These are phyloP conservation scores for Amylostereum chailletii DNA, from an alignment of 1,284 basidiomycete genomes.

Conservation along the genomic window DNA sequence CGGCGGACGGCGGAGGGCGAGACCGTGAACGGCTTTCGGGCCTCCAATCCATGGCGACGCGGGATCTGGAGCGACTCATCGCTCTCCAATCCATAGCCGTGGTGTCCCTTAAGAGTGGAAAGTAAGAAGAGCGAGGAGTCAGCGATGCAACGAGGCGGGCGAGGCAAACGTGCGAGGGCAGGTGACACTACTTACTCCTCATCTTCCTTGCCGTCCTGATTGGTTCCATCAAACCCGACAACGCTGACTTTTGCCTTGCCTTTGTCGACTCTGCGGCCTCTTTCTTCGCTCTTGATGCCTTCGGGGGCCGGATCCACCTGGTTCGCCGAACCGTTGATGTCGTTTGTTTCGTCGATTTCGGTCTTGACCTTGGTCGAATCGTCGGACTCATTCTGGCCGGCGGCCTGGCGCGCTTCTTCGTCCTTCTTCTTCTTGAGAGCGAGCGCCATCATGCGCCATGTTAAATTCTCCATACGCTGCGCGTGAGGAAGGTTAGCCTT, in stretches of 20 bases:
- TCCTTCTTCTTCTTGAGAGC: constrained; percentile 82
- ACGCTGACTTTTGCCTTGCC: constrained; percentile 67
- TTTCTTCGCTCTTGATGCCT: constrained; percentile 30
- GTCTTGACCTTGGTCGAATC: constrained; percentile 3
- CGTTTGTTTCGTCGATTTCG: background rate
- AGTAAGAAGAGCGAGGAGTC: constrained; percentile 12
- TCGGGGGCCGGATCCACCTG: constrained; percentile 10
- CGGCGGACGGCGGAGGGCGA: constrained; percentile 45
- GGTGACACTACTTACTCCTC: constrained; percentile 58
- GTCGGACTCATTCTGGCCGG: background rate
- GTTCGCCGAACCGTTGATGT: constrained; percentile 5
- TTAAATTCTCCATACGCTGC: constrained; percentile 94
- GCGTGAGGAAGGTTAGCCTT: constrained; percentile 85
- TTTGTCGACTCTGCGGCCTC: constrained; percentile 69
- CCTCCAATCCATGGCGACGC: constrained; percentile 82
- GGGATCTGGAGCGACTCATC: constrained; percentile 85
- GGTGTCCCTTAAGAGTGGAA: constrained; percentile 26
- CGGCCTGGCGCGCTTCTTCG: constrained; percentile 37
- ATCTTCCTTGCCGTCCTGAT: constrained; percentile 60
- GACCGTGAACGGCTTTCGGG: constrained; percentile 69
- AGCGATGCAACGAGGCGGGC: constrained; percentile 8
- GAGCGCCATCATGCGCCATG: constrained; percentile 98
- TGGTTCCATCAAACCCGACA: constrained; percentile 70
- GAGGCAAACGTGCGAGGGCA: constrained; percentile 7
- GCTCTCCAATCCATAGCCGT: constrained; percentile 89